Evolutionary conservation across 768 basidiomycete species (phyloP).

Genomic region (Collybiopsis confluens): DNA sequence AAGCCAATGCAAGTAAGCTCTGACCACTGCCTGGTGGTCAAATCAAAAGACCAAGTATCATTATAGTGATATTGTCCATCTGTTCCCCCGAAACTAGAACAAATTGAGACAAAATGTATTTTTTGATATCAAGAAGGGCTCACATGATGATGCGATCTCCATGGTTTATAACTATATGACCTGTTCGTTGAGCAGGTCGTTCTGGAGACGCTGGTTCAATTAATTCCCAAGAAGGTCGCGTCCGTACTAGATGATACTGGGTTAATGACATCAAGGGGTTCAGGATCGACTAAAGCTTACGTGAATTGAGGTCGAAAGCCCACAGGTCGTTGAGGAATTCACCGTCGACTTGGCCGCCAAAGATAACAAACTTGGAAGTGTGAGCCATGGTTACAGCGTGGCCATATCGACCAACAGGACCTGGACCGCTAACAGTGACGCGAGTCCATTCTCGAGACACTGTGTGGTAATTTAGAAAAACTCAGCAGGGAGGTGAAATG

Average conservation of each 20-base stretch:
- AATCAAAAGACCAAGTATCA: conserved; percentile 95
- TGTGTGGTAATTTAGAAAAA: conserved; percentile 23
- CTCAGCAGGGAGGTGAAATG: conserved; percentile 3
- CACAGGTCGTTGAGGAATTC: conserved; percentile 93
- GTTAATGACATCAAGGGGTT: conserved; percentile 2
- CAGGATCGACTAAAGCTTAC: conserved; percentile 43
- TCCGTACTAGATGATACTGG: conserved; percentile 58
- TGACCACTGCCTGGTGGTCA: conserved; percentile 76
- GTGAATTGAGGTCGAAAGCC: conserved; percentile 91
- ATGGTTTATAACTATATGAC: conserved; percentile 82
- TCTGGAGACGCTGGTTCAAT: conserved; percentile 59
- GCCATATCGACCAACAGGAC: conserved; percentile 89
- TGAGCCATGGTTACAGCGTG: conserved; percentile 88
- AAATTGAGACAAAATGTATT: conserved; percentile 11
- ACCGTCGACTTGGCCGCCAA: conserved; percentile 95
- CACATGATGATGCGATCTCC: conserved; percentile 84
- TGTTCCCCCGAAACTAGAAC: conserved; percentile 88
- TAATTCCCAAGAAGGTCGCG: conserved; percentile 80
- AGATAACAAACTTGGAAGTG: conserved; percentile 88
- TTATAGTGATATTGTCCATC: conserved; percentile 99
- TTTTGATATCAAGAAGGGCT: conserved; percentile 23
- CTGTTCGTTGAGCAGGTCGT: conserved; percentile 79
- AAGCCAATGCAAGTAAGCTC: conserved; percentile 96
- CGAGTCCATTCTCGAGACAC: conserved; percentile 95
- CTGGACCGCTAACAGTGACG: conserved; percentile 69